Conservation (phyloP, 2,329 filamentous ascomycete species). For the Nannizziopsis barbatae region DNA sequence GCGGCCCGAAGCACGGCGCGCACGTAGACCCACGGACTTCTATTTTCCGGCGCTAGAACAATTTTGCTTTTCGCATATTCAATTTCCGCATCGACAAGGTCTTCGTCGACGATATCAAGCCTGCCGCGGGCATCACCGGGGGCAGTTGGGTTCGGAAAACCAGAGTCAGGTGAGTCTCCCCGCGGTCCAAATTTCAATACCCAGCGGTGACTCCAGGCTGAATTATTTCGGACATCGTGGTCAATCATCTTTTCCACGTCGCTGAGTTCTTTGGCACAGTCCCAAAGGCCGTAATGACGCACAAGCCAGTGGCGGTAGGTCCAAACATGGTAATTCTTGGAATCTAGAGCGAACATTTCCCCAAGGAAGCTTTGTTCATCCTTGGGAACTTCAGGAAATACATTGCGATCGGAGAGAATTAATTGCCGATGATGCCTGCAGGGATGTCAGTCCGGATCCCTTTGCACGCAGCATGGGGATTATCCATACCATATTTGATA, state of each 20-base stretch:
- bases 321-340: slow-evolving; percentile 99
- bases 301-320: slow-evolving; percentile 77
- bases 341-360: slow-evolving; percentile 70
- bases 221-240: slow-evolving; percentile 85
- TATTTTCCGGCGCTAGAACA: slow-evolving; percentile 75
- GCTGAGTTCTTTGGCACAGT: slow-evolving; percentile 50
- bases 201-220: slow-evolving; percentile 94
- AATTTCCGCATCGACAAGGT: slow-evolving; percentile 62
- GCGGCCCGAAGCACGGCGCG: slow-evolving; percentile 62
- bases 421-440: slow-evolving; percentile 49
- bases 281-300: slow-evolving; percentile 49
- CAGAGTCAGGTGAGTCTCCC: slow-evolving; percentile 29
- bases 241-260: slow-evolving; percentile 63
- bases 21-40: slow-evolving; percentile 88
- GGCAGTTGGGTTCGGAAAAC: slow-evolving; percentile 26
- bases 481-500: slow-evolving; percentile 77
- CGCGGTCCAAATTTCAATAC: slow-evolving; percentile 71
- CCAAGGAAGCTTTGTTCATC: slow-evolving; percentile 66
- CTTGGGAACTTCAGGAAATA: slow-evolving; percentile 46
- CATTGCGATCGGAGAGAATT: slow-evolving; percentile 38
- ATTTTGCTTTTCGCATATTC: slow-evolving; percentile 64
- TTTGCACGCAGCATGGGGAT: background rate
- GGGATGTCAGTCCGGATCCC: slow-evolving; percentile 29
- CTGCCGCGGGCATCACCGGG: slow-evolving; percentile 21
- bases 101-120: slow-evolving; percentile 43